Base-by-base conservation (phyloP, 2,329 filamentous ascomycete genomes). In the Calonectria leucothoes region DNA sequence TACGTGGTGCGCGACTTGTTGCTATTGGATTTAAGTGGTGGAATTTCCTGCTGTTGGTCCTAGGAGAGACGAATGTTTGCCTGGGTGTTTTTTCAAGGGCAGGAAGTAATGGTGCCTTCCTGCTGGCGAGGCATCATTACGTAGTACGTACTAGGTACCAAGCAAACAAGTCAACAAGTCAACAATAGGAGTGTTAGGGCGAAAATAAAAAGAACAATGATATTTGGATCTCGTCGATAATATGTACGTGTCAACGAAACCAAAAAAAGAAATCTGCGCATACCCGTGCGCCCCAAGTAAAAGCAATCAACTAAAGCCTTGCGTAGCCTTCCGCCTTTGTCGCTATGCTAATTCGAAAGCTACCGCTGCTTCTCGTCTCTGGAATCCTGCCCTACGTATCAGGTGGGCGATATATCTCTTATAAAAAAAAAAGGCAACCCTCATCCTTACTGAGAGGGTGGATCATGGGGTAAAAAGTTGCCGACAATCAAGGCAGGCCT, bases 401-500 rank as follows among this genome's bases (percentile, higher is more conserved):
- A 52, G 48, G 61, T 35, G 67, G 63, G 42, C 67, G 27, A 55
- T 55, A 71, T 74, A 67, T 66, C 25, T 68, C 70, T 51, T 31
- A 35, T 42, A n/a, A 48, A 27, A 33, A 35, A 33, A n/a, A 48
- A 27, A 33, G 57, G 66, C 55, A 33, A 49, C 65, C 45, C 57
- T 48, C 49, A 31, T 69, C 71, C 72, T 74, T 52, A 79, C 72
- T 80, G 76, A 31, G 78, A 52, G 29, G 82, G 81, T 23, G 93
- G 91, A 80, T 95, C 92, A 82, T 98, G 95, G 3, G 97, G 97
- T 75, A 99, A 85, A 84, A 99, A 99, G 82, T 99, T 99, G 64
- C 97, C 97, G 63, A 99, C 94, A 81, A 99, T 99, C 76, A 99
- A 88, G 66, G 95, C 95, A 66, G 97, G 97, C 82, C 97, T 98